A percentile compares a stretch with the other conserved stretches of the same genome.
Conservation (phyloP, 2,329 filamentous ascomycete species). For the Verticillium nubilum region DNA sequence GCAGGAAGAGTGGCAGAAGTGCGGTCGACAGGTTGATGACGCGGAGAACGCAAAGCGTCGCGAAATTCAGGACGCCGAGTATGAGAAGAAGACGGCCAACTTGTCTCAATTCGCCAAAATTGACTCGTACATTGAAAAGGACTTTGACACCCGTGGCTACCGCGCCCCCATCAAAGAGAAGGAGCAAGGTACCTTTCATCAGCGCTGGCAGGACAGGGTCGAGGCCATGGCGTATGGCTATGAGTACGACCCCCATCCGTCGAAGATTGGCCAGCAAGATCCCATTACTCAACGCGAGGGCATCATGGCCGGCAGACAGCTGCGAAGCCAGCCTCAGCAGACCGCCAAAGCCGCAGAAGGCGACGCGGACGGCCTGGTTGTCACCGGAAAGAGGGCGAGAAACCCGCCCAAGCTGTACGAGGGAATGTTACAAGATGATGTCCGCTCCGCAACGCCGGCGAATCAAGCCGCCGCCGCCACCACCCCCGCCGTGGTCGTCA, state of each 20-base stretch:
- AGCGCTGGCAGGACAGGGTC: constrained; percentile 43
- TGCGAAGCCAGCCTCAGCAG: constrained; percentile 52
- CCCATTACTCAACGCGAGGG: constrained; percentile 51
- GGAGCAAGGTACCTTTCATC: constrained; percentile 36
- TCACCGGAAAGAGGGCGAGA: constrained; percentile 47
- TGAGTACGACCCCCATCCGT: constrained; percentile 53
- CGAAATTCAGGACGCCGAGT: constrained; percentile 40
- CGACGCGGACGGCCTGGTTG: constrained; percentile 24
- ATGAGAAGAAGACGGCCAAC: constrained; percentile 38
- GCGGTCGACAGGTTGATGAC: constrained; percentile 48
- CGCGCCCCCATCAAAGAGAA: constrained; percentile 32
- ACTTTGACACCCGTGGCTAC: constrained; percentile 50
- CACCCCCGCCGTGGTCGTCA: constrained; percentile 1
- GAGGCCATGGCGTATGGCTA: constrained; percentile 57
- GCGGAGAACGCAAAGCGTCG: constrained; percentile 52
- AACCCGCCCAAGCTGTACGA: constrained; percentile 47
- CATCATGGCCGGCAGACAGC: constrained; percentile 44
- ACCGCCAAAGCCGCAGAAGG: constrained; percentile 54
- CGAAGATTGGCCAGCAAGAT: constrained; percentile 54
- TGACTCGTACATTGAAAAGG: constrained; percentile 41
- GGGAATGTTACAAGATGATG: constrained; percentile 43
- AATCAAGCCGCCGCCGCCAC: not conserved
- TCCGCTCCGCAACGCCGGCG: constrained; percentile 46
- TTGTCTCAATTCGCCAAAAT: constrained; percentile 24
- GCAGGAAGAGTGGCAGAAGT: constrained; percentile 48